Evolutionary conservation across 352 stramenopile genomes (phyloP), one percentile per base, ranked within the genome.

Genomic region (Globisporangium spinosum): DNA sequence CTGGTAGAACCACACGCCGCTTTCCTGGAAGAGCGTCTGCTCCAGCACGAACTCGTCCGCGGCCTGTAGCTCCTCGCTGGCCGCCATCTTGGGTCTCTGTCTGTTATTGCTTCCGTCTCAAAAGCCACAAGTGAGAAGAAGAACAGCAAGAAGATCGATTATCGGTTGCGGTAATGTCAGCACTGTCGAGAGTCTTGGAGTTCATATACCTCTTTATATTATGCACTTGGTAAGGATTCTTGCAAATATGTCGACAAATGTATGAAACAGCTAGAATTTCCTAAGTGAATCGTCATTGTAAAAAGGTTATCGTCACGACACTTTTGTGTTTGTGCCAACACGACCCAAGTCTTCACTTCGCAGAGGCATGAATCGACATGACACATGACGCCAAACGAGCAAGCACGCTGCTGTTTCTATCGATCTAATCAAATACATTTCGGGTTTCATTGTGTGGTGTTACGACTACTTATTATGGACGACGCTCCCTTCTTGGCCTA

Each of bases 1-100:
- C 51, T 93, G 87, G 74, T 96, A 96, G 76, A 96, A 84, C 88
- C 88, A 96, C 58, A 96, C 86, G 69, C 78, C 73, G 63, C 62
- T 80, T 70, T 91, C 85, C 15, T 80, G 76, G 72, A 96, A 96
- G 35, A 94, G 75, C 65, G 77, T 75, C 64, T 91, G 85, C 78
- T 90, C 86, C 62, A 94, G 65, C 65, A 78, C 80, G 64, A 84
- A 75, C 49, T 65, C 45, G 54, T 77, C 78, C 40, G 45, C 51
- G 34, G 38, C 64, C 20, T 27, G 56, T 9, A 56, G 49, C 49
- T 25, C 49, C 15, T 62, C 32, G 55, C 29, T 61, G 3, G 34
- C 32, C 12, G 32, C n/a, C 56, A 32, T 49, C 20, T 47, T 32
- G 8, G 23, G 9, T 22, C 25, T 23, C 20, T 29, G n/a, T 55